Percentiles rank a stretch among this genome's conserved stretches.
Evolutionary conservation across 805 yeast genomes (phyloP).

Genomic region (Schizosaccharomyces osmophilus): DNA sequence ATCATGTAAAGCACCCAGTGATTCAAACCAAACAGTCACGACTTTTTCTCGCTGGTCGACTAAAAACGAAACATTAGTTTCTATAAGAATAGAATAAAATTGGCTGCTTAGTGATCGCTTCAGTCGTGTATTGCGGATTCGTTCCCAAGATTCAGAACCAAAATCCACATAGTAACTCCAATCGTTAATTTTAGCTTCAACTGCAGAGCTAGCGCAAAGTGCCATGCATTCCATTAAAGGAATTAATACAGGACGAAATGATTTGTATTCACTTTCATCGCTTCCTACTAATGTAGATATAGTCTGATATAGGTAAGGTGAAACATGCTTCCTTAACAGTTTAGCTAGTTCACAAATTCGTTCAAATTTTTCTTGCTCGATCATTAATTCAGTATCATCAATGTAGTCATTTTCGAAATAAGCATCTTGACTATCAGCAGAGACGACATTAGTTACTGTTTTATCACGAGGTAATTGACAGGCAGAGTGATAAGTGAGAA

Average conservation of each 20-base stretch:
- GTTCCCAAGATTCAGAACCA: neutral
- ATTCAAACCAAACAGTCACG: neutral
- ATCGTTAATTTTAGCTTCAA: neutral
- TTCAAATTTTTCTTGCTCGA: neutral
- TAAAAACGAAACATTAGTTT: neutral
- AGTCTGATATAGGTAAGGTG: neutral
- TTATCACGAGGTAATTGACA: neutral
- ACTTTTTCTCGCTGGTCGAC: neutral
- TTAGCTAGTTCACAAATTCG: neutral
- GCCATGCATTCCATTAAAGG: neutral
- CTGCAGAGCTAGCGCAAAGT: neutral
- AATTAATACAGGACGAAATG: neutral
- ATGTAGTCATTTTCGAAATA: neutral
- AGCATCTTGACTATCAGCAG: neutral
- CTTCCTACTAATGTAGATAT: neutral
- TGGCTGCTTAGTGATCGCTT: neutral
- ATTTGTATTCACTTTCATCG: neutral
- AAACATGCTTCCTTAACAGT: neutral
- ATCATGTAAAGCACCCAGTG: neutral
- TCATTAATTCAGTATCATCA: neutral
- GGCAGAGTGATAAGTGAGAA: neutral
- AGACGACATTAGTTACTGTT: neutral
- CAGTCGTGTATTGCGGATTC: neutral
- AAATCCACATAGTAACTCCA: neutral
- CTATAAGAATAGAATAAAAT: neutral